Conservation (phyloP, 2,329 filamentous ascomycete species). For the Zalaria obscura region DNA sequence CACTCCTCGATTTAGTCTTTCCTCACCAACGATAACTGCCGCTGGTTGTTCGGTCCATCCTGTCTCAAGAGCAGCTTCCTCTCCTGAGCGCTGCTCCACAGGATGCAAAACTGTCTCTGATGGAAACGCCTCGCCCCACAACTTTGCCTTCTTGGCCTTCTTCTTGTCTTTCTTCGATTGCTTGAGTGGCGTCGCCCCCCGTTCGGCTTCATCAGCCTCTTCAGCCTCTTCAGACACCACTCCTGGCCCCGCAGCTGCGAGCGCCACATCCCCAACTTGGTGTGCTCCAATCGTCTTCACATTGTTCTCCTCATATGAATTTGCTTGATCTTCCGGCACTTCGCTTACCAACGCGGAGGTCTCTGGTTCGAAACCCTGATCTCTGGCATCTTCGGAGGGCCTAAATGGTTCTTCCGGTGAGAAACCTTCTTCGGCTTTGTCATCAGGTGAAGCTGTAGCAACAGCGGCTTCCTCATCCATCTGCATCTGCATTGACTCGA, state of each 20-base stretch:
- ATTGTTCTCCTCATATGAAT: too few species aligned
- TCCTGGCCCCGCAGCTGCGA: background rate
- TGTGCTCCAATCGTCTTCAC: too few species aligned
- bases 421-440: background rate
- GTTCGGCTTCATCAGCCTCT: background rate
- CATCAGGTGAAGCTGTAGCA: background rate
- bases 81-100: too few species aligned
- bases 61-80: too few species aligned
- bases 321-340: too few species aligned
- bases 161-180: conserved; percentile 18
- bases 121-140: too few species aligned
- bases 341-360: too few species aligned
- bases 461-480: background rate
- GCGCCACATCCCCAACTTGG: too few species aligned
- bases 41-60: too few species aligned
- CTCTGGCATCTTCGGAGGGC: background rate
- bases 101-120: too few species aligned
- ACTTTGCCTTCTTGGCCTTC: conserved; percentile 2
- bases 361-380: background rate
- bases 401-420: background rate
- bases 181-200: conserved; percentile 6
- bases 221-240: background rate
- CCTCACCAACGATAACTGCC: too few species aligned
- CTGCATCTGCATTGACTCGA: background rate
- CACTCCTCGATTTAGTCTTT: too few species aligned